Evolutionary conservation across 352 stramenopile species (phyloP).

Genomic region (Heterotrichella gracilis): DNA sequence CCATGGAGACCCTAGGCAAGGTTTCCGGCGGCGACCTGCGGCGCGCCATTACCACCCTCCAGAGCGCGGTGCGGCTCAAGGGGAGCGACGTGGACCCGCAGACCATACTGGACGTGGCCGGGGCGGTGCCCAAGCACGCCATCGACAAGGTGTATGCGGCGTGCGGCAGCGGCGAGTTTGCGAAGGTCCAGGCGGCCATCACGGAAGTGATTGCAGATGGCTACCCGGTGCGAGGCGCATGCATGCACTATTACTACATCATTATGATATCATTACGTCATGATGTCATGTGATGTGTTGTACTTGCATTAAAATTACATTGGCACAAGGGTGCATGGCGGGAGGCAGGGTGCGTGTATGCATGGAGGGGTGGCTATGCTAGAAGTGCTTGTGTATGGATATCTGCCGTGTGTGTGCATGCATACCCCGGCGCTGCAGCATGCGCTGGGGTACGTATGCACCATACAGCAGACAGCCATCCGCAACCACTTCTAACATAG

Average conservation of each 20-base stretch:
- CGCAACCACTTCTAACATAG: no score
- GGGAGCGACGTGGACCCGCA: constrained; percentile 33
- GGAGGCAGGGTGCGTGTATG: no score
- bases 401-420: no score
- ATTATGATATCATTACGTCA: no score
- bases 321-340: no score
- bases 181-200: constrained; percentile 50
- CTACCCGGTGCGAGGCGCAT: constrained; percentile 44
- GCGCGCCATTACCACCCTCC: constrained; percentile 82
- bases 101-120: constrained; percentile 40
- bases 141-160: constrained; percentile 37
- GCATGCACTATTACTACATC: not conserved
- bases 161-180: constrained; percentile 39
- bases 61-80: constrained; percentile 64
- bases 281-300: no score
- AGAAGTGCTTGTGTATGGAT: no score
- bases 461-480: no score
- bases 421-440: no score
- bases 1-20: constrained; percentile 53
- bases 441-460: no score
- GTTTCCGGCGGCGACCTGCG: constrained; percentile 75
- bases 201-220: constrained; percentile 52
- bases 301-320: no score
- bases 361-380: no score
- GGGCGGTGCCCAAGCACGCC: constrained; percentile 35